phyloP scores from a whole-genome alignment of 2,329 filamentous ascomycete species.

The Coniella lustricola region DNA sequence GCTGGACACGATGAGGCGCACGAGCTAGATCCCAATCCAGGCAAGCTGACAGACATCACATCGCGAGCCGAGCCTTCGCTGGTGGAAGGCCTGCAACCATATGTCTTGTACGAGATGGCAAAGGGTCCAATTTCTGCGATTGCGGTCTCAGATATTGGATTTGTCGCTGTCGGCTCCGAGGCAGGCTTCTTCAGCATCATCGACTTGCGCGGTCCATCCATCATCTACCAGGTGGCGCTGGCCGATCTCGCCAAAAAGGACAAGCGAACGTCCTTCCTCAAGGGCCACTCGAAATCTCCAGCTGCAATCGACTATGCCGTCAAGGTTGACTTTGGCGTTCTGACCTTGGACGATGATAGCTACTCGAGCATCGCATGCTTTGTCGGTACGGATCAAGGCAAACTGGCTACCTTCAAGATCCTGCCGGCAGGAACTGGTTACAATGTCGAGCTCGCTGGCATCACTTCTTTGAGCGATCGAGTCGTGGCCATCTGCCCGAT shows the following conservation, averaged over 20 bases:
- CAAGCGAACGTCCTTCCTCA: slow-evolving; percentile 67
- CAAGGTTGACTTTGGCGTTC: slow-evolving; percentile 80
- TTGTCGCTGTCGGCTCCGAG: slow-evolving; percentile 81
- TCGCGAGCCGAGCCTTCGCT: slow-evolving; percentile 64
- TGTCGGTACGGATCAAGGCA: slow-evolving; percentile 79
- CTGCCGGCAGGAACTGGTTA: slow-evolving; percentile 71
- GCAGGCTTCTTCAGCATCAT: slow-evolving; percentile 73
- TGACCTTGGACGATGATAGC: slow-evolving; percentile 88
- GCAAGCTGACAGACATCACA: slow-evolving; percentile 67
- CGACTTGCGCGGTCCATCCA: slow-evolving; percentile 77
- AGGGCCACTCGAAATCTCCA: slow-evolving; percentile 42
- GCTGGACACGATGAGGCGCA: slow-evolving; percentile 55
- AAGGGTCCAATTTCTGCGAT: slow-evolving; percentile 74
- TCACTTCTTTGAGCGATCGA: slow-evolving; percentile 57
- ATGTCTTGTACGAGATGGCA: slow-evolving; percentile 74
- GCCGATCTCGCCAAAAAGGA: slow-evolving; percentile 69
- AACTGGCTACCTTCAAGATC: slow-evolving; percentile 83
- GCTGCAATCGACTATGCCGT: slow-evolving; percentile 67
- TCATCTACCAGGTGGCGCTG: slow-evolving; percentile 71
- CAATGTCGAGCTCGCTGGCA: slow-evolving; percentile 63
- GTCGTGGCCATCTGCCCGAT: slow-evolving; percentile 76
- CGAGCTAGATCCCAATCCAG: slow-evolving; percentile 51
- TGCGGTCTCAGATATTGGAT: slow-evolving; percentile 86
- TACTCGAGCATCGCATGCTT: slow-evolving; percentile 94
- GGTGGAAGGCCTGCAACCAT: slow-evolving; percentile 63